Evolutionary conservation across 805 yeast species (phyloP), one percentile per base, ranked within the genome.

Genomic region (Wickerhamomyces sydowiorum): DNA sequence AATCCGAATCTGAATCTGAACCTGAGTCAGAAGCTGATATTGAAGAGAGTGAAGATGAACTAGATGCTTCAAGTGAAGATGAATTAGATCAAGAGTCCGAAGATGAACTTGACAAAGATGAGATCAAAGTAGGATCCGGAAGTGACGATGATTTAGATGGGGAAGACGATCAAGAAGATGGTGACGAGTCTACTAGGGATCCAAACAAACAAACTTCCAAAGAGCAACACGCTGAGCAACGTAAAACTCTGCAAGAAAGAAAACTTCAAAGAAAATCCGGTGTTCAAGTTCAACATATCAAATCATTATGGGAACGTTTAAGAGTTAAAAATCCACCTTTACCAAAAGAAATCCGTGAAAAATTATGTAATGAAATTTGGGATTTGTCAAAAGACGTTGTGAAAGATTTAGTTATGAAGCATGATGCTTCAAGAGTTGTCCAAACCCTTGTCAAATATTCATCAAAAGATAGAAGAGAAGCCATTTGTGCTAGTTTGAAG

Each of bases 341-440:
- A 42, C 85, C 95, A 37, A 81, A 84, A 52, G 80, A 74, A 45
- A 73, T 80, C 14, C 79, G 96, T 61, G 83, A 82, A 48, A 82
- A 83, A 62, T 69, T 89, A 40, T 79, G 90, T 52, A 74, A 83
- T 53, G 91, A 90, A 65, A 80, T 86, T 36, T 90, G 96, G 96
- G 81, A 74, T 20, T 72, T 87, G 46, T 71, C 95, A 39, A 78
- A 84, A 54, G 88, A 83, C 55, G 79, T 81, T 40, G 74, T 89
- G 43, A 76, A 77, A 48, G 97, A 91, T 55, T 73, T 91, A 51
- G 96, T 91, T 27, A 64, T 91, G 67, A 89, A 93, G 69, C 99
- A 91, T 60, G 98, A 91, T 70, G 91, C 97, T 9, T 87, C 96
- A 20, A 78, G 99, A 68, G 91, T 91, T 42, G 95, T 91, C 33